Percentiles rank a stretch among this genome's conserved stretches.
Conservation (phyloP, 2,329 filamentous ascomycete species). For the Juglanconis oblonga region DNA sequence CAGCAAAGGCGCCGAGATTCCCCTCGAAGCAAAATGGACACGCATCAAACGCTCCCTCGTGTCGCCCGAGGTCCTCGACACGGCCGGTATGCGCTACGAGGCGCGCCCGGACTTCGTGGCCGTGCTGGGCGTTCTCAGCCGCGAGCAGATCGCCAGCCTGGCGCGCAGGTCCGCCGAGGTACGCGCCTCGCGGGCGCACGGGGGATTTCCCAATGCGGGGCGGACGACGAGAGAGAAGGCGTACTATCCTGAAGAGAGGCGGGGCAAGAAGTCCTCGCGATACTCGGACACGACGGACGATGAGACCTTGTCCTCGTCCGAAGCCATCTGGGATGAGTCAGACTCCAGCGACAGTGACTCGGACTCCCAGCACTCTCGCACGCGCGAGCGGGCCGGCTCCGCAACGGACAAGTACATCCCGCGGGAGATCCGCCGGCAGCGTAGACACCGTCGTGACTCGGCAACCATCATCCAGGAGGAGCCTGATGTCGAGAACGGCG, state of each 20-base stretch:
- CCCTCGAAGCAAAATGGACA: constrained; percentile 57
- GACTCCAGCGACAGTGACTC: constrained; percentile 26
- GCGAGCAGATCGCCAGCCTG: constrained; percentile 49
- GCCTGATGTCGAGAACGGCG: constrained; percentile 18
- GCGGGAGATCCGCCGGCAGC: constrained; percentile 19
- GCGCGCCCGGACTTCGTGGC: constrained; percentile 60
- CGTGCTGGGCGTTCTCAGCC: constrained; percentile 52
- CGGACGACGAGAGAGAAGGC: neutral
- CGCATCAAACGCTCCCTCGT: constrained; percentile 53
- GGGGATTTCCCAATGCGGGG: constrained; percentile 17
- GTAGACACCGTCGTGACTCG: constrained; percentile 24
- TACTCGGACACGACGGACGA: constrained; percentile 18
- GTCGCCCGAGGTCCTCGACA: constrained; percentile 55
- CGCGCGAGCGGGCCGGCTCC: constrained; percentile 11
- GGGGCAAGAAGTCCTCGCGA: constrained; percentile 11
- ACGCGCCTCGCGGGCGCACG: constrained; percentile 36
- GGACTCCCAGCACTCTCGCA: constrained; percentile 1
- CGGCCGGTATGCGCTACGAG: constrained; percentile 57
- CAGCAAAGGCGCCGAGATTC: constrained; percentile 54
- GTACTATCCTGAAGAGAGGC: constrained; percentile 8
- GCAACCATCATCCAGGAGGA: constrained; percentile 36
- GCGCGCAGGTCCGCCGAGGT: constrained; percentile 48
- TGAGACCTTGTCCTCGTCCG: constrained; percentile 21
- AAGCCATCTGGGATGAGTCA: constrained; percentile 28
- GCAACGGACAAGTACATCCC: constrained; percentile 19